Percentiles rank a stretch among this genome's conserved stretches.
These are phyloP conservation scores for Bombardia bombarda DNA, from an alignment of 495 filamentous ascomycete species.

Conservation along the genomic window DNA sequence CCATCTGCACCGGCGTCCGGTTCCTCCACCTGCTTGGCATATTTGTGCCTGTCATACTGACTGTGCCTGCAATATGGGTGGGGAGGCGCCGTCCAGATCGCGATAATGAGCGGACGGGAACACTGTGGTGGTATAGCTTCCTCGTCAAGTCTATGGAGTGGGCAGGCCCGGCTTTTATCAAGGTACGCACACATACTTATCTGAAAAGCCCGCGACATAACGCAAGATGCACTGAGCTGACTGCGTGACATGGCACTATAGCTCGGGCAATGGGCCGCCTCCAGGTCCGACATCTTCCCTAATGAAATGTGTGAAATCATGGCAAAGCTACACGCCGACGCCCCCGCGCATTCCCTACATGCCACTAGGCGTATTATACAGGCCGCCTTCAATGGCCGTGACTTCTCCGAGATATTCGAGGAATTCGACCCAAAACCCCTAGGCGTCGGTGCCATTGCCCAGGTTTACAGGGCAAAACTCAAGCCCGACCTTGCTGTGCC, in stretches of 20 bases:
- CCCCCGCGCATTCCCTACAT: constrained; percentile 79
- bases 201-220: neutral
- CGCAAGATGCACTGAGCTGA: no score
- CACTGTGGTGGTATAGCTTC: constrained; percentile 93
- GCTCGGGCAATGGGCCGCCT: constrained; percentile 99
- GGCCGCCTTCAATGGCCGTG: constrained; percentile 69
- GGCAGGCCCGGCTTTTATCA: constrained; percentile 95
- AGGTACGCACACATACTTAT: constrained; percentile 48
- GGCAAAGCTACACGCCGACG: constrained; percentile 92
- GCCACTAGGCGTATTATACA: constrained; percentile 71
- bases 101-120: constrained; percentile 65
- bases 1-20: constrained; percentile 76
- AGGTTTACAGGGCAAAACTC: constrained; percentile 93
- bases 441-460: constrained; percentile 93
- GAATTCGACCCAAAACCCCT: constrained; percentile 89
- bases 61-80: constrained; percentile 74
- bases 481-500: constrained; percentile 66
- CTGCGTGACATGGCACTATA: constrained; percentile 32
- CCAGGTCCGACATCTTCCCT: constrained; percentile 96
- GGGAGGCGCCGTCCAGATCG: constrained; percentile 51
- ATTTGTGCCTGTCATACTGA: constrained; percentile 80
- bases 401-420: constrained; percentile 90
- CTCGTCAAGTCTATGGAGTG: constrained; percentile 85
- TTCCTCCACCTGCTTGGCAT: constrained; percentile 81
- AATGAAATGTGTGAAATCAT: constrained; percentile 83